Conservation (phyloP, 352 stramenopile species). For the Plasmopara muralis region DNA sequence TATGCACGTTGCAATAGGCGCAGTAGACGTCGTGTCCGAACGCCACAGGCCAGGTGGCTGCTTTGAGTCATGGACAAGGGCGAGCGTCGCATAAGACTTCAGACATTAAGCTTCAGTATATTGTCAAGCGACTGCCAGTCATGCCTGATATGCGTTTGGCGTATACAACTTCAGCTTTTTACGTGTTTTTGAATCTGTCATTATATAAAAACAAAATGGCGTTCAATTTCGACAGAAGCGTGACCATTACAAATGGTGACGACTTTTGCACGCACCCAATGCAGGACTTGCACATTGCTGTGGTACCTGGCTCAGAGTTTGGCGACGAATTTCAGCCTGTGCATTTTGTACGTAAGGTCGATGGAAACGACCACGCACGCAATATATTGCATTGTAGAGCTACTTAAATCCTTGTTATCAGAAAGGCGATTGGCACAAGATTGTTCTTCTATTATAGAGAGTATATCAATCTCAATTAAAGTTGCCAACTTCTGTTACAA, state of each 20-base stretch:
- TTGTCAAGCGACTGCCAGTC: conserved; percentile 65
- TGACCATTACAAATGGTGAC: conserved; percentile 45
- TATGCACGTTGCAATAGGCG: conserved; percentile 88
- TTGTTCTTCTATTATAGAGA: too few relatives aligned
- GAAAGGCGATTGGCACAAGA: too few relatives aligned
- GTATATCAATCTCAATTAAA: too few relatives aligned
- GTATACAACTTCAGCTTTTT: conserved; percentile 93
- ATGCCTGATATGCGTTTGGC: conserved; percentile 82
- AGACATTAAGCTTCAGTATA: conserved; percentile 89
- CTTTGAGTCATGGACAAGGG: conserved; percentile 51
- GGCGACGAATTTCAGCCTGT: too few relatives aligned
- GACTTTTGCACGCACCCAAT: conserved; percentile 91
- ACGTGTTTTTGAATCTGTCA: conserved; percentile 90
- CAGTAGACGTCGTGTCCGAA: conserved; percentile 93
- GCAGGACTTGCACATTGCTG: conserved; percentile 83
- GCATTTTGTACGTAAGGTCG: conserved; percentile 72
- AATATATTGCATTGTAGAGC: conserved; percentile 54
- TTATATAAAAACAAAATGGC: conserved; percentile 47
- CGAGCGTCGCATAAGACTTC: conserved; percentile 46
- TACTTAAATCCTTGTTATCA: conserved; percentile 13
- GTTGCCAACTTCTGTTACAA: too few relatives aligned
- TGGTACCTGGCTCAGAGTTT: conserved; percentile 95
- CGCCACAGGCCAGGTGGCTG: conserved; percentile 89
- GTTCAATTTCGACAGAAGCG: conserved; percentile 23
- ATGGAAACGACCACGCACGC: conserved; percentile 52